phyloP scores from a whole-genome alignment of 805 yeast species.

The Kluyveromyces dobzhanskii region DNA sequence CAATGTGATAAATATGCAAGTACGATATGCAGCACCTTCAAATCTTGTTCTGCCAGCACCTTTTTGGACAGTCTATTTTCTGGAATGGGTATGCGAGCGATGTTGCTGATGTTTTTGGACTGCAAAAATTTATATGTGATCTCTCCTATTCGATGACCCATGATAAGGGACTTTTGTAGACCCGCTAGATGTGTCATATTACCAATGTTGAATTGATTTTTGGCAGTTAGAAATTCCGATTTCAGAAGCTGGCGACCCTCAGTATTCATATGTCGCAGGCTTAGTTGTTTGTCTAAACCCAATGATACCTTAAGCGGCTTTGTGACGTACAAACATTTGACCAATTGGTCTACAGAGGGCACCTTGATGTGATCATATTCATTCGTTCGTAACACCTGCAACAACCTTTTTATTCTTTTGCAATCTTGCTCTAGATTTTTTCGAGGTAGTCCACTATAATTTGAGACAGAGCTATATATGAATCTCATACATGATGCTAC shows the following conservation, averaged over 20 bases:
- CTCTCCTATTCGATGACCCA: not conserved
- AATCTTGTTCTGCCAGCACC: constrained; percentile 13
- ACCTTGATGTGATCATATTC: constrained; percentile 6
- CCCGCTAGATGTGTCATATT: not conserved
- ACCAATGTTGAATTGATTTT: not conserved
- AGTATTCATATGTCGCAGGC: not conserved
- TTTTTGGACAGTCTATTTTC: constrained; percentile 15
- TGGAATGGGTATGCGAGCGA: constrained; percentile 15
- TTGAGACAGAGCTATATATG: not conserved
- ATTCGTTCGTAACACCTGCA: constrained; percentile 7
- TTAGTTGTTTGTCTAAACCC: constrained; percentile 6
- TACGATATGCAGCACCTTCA: constrained; percentile 14
- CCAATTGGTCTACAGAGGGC: constrained; percentile 8
- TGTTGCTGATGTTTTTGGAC: constrained; percentile 3
- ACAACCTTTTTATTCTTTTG: constrained; percentile 1
- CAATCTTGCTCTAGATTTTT: constrained; percentile 3
- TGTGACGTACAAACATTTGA: constrained; percentile 15
- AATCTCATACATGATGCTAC: too few relatives aligned
- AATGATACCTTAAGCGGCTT: constrained; percentile 8
- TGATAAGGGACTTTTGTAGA: not conserved
- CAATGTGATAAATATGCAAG: constrained; percentile 19
- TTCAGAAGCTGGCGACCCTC: not conserved
- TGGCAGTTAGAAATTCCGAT: not conserved
- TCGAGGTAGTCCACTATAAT: not conserved
- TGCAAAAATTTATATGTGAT: constrained; percentile 8